Evolutionary conservation across 805 yeast species (phyloP).

Genomic region (Wickerhamiella brachini): DNA sequence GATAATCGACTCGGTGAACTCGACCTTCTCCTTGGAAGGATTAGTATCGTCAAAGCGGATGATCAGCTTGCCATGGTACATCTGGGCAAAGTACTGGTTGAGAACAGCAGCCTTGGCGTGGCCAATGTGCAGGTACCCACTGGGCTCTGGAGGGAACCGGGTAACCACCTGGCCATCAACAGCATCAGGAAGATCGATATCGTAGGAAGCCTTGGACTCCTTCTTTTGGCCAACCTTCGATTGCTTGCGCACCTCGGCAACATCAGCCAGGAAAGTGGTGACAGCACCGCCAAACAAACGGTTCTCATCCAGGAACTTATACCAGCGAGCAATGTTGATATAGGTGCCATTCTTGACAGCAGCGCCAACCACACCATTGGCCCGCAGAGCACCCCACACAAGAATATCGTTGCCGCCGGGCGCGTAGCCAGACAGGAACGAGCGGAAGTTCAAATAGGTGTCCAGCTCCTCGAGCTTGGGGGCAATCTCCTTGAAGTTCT

Average conservation of each 20-base stretch:
- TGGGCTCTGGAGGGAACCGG: constrained; percentile 98
- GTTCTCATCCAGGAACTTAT: constrained; percentile 57
- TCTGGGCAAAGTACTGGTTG: constrained; percentile 92
- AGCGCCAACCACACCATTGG: constrained; percentile 87
- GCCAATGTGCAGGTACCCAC: constrained; percentile 98
- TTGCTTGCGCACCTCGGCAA: constrained; percentile 59
- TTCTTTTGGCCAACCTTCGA: constrained; percentile 68
- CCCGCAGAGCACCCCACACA: constrained; percentile 86
- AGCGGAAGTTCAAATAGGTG: constrained; percentile 68
- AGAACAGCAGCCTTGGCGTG: constrained; percentile 97
- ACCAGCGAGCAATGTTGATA: constrained; percentile 88
- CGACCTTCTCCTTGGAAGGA: constrained; percentile 91
- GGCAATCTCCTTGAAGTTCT: constrained; percentile 79
- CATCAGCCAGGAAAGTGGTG: constrained; percentile 50
- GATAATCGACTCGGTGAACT: constrained; percentile 84
- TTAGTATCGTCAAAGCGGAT: constrained; percentile 97
- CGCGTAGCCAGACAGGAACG: constrained; percentile 58
- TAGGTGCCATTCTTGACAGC: constrained; percentile 73
- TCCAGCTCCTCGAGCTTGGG: constrained; percentile 69
- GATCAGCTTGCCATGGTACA: constrained; percentile 90
- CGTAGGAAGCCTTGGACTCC: constrained; percentile 86
- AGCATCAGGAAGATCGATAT: constrained; percentile 85
- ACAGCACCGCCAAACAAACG: constrained; percentile 51
- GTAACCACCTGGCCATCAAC: constrained; percentile 91
- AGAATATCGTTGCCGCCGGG: constrained; percentile 70